Conservation (phyloP, 768 basidiomycete species). For the Trametes punicea region DNA sequence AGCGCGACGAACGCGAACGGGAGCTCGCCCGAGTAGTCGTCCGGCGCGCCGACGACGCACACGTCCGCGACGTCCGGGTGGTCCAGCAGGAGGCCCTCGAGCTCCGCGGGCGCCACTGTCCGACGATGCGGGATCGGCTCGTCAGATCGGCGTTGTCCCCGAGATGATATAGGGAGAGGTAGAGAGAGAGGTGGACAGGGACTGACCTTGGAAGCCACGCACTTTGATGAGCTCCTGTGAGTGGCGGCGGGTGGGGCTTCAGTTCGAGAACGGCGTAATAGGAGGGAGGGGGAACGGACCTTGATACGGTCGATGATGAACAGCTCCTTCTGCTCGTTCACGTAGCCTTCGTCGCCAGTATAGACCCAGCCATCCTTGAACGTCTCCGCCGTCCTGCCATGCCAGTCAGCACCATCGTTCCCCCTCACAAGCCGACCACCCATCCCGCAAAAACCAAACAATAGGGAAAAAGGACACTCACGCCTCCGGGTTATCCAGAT, state of each 20-base stretch:
- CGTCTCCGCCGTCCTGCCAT: conserved; percentile 22
- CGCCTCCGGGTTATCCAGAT: conserved; percentile 58
- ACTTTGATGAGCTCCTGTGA: conserved; percentile 66
- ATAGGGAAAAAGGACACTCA: conserved; percentile 35
- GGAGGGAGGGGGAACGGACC: conserved; percentile 1
- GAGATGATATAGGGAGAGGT: not conserved
- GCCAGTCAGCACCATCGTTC: not conserved
- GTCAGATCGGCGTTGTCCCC: not conserved
- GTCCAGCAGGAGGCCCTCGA: conserved; percentile 62
- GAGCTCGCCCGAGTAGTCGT: conserved; percentile 71
- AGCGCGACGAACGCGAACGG: conserved; percentile 69
- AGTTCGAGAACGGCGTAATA: not conserved
- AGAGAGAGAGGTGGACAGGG: not conserved
- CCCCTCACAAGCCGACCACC: not conserved
- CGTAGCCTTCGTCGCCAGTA: conserved; percentile 31
- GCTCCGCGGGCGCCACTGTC: conserved; percentile 64
- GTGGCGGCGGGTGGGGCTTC: not conserved
- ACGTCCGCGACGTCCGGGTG: conserved; percentile 57
- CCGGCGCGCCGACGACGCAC: conserved; percentile 63
- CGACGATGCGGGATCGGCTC: not conserved
- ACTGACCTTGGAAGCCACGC: conserved; percentile 53
- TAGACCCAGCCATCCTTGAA: conserved; percentile 28
- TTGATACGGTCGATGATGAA: conserved; percentile 26
- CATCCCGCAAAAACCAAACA: not conserved
- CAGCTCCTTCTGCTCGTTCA: conserved; percentile 19